Conservation (phyloP, 2,329 filamentous ascomycete species). For the Aspergillus thermomutatus region DNA sequence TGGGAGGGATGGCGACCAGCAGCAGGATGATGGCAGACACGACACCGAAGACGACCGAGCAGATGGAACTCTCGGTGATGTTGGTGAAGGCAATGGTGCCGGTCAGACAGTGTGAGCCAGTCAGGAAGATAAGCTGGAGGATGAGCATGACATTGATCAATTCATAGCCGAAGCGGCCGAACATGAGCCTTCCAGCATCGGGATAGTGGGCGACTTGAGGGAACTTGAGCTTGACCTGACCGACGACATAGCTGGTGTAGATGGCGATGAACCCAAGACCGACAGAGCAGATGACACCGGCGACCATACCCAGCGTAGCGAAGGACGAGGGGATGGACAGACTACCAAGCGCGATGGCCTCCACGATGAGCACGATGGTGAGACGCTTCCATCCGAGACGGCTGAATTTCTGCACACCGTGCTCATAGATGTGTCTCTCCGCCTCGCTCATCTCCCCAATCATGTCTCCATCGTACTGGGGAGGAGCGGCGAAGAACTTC, state of each 20-base stretch:
- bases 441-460: constrained; percentile 20
- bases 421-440: constrained; percentile 18
- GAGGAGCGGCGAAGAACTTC: constrained; percentile 2
- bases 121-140: constrained; percentile 41
- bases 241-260: constrained; percentile 42
- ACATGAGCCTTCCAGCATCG: constrained; percentile 43
- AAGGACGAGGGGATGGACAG: constrained; percentile 46
- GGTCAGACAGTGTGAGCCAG: constrained; percentile 44
- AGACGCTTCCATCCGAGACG: constrained; percentile 50
- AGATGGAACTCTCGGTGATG: constrained; percentile 40
- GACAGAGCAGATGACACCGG: constrained; percentile 43
- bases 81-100: constrained; percentile 45
- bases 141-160: constrained; percentile 43
- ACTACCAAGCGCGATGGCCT: constrained; percentile 49
- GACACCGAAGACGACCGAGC: constrained; percentile 42
- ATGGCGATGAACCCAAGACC: constrained; percentile 40
- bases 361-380: constrained; percentile 49
- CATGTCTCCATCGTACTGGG: constrained; percentile 17
- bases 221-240: constrained; percentile 36
- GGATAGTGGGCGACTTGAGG: constrained; percentile 44
- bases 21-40: constrained; percentile 40
- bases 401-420: constrained; percentile 20
- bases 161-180: constrained; percentile 42
- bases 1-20: constrained; percentile 32
- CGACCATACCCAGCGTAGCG: constrained; percentile 46